phyloP scores from a whole-genome alignment of 805 yeast species.

The Candida alai region DNA sequence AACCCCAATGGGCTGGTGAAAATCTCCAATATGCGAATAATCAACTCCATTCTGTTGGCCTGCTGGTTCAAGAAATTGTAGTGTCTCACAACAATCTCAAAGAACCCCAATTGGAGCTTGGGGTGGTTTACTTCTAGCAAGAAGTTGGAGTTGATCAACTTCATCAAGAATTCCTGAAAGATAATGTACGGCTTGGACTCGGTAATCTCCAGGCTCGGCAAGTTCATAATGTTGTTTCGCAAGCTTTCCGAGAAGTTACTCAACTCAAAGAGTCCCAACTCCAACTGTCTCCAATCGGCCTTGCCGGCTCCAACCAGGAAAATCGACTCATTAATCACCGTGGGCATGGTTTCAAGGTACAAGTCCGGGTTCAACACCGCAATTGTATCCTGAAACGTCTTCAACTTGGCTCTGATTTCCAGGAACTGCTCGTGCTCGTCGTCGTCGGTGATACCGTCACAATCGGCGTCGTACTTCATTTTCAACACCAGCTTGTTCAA shows the following conservation, averaged over 20 bases:
- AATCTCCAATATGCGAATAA: constrained; percentile 63
- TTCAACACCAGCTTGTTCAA: constrained; percentile 70
- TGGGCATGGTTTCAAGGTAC: constrained; percentile 55
- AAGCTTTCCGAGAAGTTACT: constrained; percentile 75
- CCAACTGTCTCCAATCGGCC: constrained; percentile 75
- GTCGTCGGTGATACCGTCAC: constrained; percentile 62
- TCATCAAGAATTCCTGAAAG: constrained; percentile 58
- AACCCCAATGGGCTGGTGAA: constrained; percentile 81
- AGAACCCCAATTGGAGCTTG: constrained; percentile 73
- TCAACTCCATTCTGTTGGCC: constrained; percentile 35
- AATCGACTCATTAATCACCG: constrained; percentile 53
- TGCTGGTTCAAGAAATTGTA: constrained; percentile 50
- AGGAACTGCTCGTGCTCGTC: constrained; percentile 74
- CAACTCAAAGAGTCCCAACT: constrained; percentile 82
- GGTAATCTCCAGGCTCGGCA: constrained; percentile 62
- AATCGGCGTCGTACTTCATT: constrained; percentile 76
- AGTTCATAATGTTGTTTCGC: constrained; percentile 69
- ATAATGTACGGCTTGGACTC: constrained; percentile 62
- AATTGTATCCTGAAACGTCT: constrained; percentile 80
- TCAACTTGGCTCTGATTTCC: constrained; percentile 73
- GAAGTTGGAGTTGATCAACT: constrained; percentile 47
- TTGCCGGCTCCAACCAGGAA: constrained; percentile 22
- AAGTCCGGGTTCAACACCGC: constrained; percentile 53
- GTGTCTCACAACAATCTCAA: constrained; percentile 82
- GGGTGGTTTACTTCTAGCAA: constrained; percentile 60